Conservation (phyloP, 106 monocot species). For the Ottelia alismoides region DNA sequence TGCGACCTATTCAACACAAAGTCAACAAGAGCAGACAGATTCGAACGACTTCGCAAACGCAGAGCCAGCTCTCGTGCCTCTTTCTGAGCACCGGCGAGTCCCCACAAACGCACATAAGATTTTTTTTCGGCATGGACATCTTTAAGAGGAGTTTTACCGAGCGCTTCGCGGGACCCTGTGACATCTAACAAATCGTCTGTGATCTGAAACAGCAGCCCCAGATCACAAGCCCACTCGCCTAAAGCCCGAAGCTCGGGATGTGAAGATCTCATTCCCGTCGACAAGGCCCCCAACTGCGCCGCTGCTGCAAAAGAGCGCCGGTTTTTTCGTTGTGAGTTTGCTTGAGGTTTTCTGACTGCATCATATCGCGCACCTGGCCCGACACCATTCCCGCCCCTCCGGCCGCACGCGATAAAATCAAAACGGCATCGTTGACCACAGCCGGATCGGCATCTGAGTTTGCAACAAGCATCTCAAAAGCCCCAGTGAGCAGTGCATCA, state of each 20-base stretch:
- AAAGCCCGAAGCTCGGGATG: background rate
- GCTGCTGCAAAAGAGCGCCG: background rate
- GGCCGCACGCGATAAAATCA: background rate
- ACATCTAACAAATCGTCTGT: constrained; percentile 3
- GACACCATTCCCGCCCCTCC: background rate
- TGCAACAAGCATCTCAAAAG: background rate
- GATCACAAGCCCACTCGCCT: background rate
- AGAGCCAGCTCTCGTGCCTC: too few species aligned
- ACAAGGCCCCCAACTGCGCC: background rate
- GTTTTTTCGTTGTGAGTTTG: background rate
- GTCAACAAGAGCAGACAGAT: too few species aligned
- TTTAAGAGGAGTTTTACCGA: background rate
- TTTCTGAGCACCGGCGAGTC: background rate
- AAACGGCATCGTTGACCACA: background rate
- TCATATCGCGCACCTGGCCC: background rate
- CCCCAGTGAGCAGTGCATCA: background rate
- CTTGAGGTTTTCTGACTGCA: background rate
- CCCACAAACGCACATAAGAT: background rate
- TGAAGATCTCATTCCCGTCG: background rate
- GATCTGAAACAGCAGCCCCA: constrained; percentile 5
- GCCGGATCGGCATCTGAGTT: background rate
- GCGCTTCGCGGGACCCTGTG: background rate
- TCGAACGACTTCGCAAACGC: too few species aligned
- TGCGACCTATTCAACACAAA: too few species aligned
- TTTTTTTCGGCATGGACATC: background rate